Base-by-base conservation (phyloP, 805 yeast species). In the Pichia scutulata region DNA sequence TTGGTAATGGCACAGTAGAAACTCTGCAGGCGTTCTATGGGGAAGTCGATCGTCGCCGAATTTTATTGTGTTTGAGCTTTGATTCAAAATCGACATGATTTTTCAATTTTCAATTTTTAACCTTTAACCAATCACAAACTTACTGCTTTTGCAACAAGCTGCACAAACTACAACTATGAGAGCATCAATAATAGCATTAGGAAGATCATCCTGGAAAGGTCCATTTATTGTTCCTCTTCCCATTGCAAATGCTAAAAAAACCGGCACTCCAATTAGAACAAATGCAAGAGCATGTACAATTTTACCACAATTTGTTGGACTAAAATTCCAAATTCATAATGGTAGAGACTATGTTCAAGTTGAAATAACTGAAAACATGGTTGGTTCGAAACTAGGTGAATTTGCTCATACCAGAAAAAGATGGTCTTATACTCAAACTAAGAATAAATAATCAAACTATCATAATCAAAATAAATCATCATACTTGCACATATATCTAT, bases 161-260 rank as follows among this genome's bases (percentile, higher is more conserved):
- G 8, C 26, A 13, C 16, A 28, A 28, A 28, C 33, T 13, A 6
- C 33, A 28, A 13, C 16, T 47, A 73, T 73, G 78, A 72, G 71
- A 65, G 57, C 69, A 33, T 54, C 74, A 24, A 55, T 73, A 26
- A 59, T 67, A 21, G 57, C 70, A 18, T 63, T 78, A 43, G 72
- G 75, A 22, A 72, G 84, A 50, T 76, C 84, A 0, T 80, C 77
- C 0, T 80, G 84, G 84, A 80, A 80, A 61, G 84, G 97, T 33
- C 99, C 99, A 3, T 85, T 84, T 60, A 84, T 93, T 54, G 98
- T 92, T 22, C 97, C 98, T 5, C 76, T 93, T 36, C 98, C 98
- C n/a, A 77, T 93, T 41, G 84, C 84, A 39, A 84, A 88, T 57
- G 97, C 98, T 30, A 70, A 82, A 53, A 80, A 81, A 56, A 82